phyloP scores from a whole-genome alignment of 179 eudicot species.

The Silene coronaria region DNA sequence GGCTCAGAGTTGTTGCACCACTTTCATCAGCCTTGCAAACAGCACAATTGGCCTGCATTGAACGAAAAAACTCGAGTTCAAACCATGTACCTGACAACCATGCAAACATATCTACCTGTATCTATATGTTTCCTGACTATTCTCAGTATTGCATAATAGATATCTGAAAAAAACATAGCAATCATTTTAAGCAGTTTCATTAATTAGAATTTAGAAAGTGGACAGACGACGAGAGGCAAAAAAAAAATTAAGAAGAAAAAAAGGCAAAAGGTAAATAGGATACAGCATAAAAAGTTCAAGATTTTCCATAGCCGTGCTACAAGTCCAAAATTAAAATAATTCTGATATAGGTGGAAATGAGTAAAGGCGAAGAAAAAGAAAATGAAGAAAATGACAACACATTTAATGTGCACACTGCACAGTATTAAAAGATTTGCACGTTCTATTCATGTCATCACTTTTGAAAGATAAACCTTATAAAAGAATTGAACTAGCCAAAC shows the following conservation, averaged over 20 bases:
- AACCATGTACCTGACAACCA: neutral
- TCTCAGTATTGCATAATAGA: neutral
- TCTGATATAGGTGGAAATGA: neutral
- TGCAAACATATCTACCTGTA: neutral
- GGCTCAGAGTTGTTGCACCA: conserved; percentile 82
- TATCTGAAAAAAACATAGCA: neutral
- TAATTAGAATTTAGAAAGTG: neutral
- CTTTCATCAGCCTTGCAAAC: conserved; percentile 93
- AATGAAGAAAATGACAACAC: neutral
- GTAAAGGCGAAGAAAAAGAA: neutral
- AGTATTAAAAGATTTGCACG: neutral
- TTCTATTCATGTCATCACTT: neutral
- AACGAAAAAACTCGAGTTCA: neutral
- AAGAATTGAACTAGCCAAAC: conserved; percentile 32
- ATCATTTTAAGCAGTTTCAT: neutral
- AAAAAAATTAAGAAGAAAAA: neutral
- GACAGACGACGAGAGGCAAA: neutral
- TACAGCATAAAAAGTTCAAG: neutral
- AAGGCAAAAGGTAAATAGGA: neutral
- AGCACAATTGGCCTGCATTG: conserved; percentile 79
- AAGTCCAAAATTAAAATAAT: neutral
- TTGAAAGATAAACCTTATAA: neutral
- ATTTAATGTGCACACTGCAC: neutral
- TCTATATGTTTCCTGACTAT: neutral
- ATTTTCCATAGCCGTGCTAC: neutral